Percentiles rank a stretch among this genome's conserved stretches.
phyloP scores from a whole-genome alignment of 140 eudicot species.

The Anethum foeniculum region DNA sequence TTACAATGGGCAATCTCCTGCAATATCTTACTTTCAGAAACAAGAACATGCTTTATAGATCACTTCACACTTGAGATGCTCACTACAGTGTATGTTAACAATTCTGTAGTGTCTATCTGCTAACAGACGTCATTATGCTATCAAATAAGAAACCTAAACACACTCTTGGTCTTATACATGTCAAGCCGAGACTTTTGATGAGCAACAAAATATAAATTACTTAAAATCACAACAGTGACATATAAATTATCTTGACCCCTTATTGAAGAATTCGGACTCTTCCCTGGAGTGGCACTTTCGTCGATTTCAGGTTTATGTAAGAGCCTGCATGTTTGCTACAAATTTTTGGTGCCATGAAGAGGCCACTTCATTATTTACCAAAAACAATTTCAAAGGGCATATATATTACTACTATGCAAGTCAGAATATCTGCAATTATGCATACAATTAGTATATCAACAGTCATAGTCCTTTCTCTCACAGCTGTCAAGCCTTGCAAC shows the following conservation, averaged over 20 bases:
- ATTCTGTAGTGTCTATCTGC: no score
- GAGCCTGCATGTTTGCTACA: not conserved
- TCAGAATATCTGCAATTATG: not conserved
- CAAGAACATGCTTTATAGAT: no score
- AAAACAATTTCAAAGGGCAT: not conserved
- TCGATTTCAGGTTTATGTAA: not conserved
- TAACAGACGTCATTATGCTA: no score
- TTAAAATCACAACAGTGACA: not conserved
- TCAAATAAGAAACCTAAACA: no score
- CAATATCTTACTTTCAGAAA: no score
- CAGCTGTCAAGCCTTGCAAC: constrained; percentile 54
- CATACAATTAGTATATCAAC: constrained; percentile 94
- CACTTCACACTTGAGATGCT: no score
- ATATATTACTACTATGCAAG: not conserved
- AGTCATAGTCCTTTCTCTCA: constrained; percentile 48
- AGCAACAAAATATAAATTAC: not conserved
- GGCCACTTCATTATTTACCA: not conserved
- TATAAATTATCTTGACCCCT: not conserved
- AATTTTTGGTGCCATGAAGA: not conserved
- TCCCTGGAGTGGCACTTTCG: not conserved
- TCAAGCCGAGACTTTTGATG: not conserved
- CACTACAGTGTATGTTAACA: no score
- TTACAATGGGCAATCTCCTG: no score
- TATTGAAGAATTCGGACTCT: not conserved
- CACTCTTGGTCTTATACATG: no score